Conservation (phyloP, 768 basidiomycete species). For the Auricularia sp. region DNA sequence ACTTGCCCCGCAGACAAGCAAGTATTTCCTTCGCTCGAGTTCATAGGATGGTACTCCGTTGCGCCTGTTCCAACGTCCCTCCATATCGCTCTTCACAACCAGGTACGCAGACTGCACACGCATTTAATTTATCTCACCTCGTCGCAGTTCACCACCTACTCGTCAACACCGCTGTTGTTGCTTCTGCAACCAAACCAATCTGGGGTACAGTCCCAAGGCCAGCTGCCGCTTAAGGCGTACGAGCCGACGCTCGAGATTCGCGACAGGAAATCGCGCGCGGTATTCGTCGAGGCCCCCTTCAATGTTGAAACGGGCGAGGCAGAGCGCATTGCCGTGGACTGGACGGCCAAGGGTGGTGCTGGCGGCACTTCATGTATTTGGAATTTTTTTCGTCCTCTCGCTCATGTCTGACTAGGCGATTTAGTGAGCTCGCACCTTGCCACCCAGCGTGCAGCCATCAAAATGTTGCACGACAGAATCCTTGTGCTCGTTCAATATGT, state of each 20-base stretch:
- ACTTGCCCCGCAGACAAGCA: conserved; percentile 65
- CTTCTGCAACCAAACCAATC: conserved; percentile 45
- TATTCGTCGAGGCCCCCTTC: conserved; percentile 78
- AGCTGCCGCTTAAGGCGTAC: conserved; percentile 84
- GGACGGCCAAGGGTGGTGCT: conserved; percentile 79
- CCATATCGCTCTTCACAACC: conserved; percentile 79
- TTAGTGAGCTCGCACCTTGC: conserved; percentile 85
- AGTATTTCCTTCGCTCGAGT: conserved; percentile 94
- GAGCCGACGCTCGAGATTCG: conserved; percentile 83
- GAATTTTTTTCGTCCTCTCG: conserved; percentile 5
- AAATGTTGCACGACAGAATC: conserved; percentile 93
- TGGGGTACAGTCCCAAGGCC: neutral
- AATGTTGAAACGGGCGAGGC: conserved; percentile 96
- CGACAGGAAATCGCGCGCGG: conserved; percentile 63
- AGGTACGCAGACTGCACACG: conserved; percentile 37
- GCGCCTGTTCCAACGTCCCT: conserved; percentile 59
- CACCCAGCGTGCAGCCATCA: conserved; percentile 88
- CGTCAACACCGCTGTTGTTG: conserved; percentile 84
- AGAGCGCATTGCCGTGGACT: conserved; percentile 96
- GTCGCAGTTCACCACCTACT: conserved; percentile 67
- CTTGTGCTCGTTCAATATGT: conserved; percentile 82
- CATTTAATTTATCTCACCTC: neutral
- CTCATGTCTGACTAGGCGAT: neutral
- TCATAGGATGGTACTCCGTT: conserved; percentile 97
- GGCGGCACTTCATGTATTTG: conserved; percentile 62